Percentiles rank a stretch among this genome's conserved stretches.
Evolutionary conservation across 2,329 filamentous ascomycete species (phyloP).

Genomic region (Septoria petroselini): DNA sequence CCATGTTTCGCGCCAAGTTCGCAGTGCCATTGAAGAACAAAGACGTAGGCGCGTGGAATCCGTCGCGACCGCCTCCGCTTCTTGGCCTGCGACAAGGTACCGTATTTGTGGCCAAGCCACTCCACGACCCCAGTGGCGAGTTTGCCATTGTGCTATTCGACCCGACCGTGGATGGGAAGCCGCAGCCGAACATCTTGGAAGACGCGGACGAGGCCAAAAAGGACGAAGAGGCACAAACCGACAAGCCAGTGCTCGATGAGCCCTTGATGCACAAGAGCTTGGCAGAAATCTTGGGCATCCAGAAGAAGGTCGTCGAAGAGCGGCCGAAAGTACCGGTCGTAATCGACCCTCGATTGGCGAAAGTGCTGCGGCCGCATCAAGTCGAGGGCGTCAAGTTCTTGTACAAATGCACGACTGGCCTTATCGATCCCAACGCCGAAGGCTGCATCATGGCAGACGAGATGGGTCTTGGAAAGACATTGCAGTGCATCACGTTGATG

Average conservation of each 20-base stretch:
- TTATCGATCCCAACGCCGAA: conserved; percentile 89
- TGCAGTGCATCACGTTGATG: conserved; percentile 94
- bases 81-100: conserved; percentile 81
- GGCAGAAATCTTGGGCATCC: conserved; percentile 89
- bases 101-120: conserved; percentile 78
- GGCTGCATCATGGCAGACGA: conserved; percentile 99
- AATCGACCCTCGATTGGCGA: conserved; percentile 84
- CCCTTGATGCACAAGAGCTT: conserved; percentile 91
- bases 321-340: conserved; percentile 92
- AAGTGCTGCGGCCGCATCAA: conserved; percentile 92
- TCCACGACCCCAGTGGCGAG: conserved; percentile 93
- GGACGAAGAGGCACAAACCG: conserved; percentile 45
- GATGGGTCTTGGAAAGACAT: conserved; percentile 95
- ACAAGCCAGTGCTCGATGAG: conserved; percentile 59
- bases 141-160: conserved; percentile 96
- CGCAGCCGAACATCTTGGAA: conserved; percentile 51
- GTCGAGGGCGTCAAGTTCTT: conserved; percentile 98
- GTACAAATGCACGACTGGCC: conserved; percentile 89
- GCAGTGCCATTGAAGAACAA: conserved; percentile 84
- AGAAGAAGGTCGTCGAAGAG: conserved; percentile 73
- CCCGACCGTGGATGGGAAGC: conserved; percentile 85
- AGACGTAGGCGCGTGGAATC: conserved; percentile 65
- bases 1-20: conserved; percentile 76
- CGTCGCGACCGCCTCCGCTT: conserved; percentile 77
- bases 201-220: conserved; percentile 48